These are phyloP conservation scores for Paramecium caudatum DNA, from an alignment of 73 alveolate species.

Conservation along the genomic window DNA sequence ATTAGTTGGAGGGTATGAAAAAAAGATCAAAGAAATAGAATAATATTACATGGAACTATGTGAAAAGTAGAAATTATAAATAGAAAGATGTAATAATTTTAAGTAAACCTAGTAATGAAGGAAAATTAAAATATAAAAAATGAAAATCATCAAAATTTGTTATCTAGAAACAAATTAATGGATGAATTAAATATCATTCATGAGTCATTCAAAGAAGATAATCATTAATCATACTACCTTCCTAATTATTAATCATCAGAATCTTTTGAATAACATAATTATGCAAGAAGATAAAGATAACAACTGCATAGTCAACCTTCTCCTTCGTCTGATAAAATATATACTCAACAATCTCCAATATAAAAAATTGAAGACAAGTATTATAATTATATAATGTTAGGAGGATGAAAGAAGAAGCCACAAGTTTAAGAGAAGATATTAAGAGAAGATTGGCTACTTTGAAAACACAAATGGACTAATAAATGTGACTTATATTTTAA, in stretches of 20 bases:
- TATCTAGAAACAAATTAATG: constrained; percentile 15
- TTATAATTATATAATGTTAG: neutral
- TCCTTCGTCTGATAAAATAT: neutral
- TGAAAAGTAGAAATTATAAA: neutral
- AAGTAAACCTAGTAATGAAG: neutral
- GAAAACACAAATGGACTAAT: constrained; percentile 28
- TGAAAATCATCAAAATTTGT: neutral
- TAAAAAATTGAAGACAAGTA: constrained; percentile 44
- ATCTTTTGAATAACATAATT: no score
- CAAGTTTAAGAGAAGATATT: constrained; percentile 49
- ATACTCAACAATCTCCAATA: constrained; percentile 4
- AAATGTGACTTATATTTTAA: constrained; percentile 14
- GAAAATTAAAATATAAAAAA: neutral
- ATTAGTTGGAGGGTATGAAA: constrained; percentile 5
- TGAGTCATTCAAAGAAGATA: no score
- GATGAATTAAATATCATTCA: constrained; percentile 46
- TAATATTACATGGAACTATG: neutral
- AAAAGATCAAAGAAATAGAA: constrained; percentile 7
- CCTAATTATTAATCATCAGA: no score
- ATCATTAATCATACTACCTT: no score
- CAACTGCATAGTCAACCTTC: constrained; percentile 21
- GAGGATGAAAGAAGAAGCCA: constrained; percentile 54
- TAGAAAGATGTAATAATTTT: neutral
- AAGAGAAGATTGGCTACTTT: constrained; percentile 55
- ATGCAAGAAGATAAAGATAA: constrained; percentile 5